These are phyloP conservation scores for Amylocystis lapponica DNA, from an alignment of 768 basidiomycete species.

Conservation along the genomic window DNA sequence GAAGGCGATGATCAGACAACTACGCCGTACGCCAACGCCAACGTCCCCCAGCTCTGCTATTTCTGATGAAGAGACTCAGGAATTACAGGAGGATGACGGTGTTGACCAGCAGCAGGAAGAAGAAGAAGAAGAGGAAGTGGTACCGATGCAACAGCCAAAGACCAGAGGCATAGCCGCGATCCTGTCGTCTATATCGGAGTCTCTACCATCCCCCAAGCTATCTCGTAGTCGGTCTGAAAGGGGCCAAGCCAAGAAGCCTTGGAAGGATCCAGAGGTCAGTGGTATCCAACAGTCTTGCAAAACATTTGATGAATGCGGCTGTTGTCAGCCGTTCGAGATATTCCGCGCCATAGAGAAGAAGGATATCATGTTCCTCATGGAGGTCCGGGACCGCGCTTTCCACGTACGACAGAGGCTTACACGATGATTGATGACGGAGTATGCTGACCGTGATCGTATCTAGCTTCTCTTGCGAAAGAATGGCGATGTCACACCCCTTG, in stretches of 20 bases:
- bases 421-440: too few relatives aligned
- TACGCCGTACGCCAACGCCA: constrained; percentile 1
- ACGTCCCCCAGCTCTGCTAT: constrained; percentile 2
- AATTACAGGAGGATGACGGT: neutral
- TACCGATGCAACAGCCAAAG: constrained; percentile 10
- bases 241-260: constrained; percentile 15
- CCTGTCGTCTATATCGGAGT: constrained; percentile 30
- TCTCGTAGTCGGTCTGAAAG: neutral
- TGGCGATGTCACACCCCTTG: constrained; percentile 81
- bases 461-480: constrained; percentile 80
- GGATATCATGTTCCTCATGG: constrained; percentile 79
- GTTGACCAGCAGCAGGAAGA: neutral
- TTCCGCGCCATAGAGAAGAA: constrained; percentile 81
- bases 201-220: constrained; percentile 23
- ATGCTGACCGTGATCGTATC: neutral
- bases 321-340: constrained; percentile 52
- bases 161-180: constrained; percentile 18
- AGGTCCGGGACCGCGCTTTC: constrained; percentile 75
- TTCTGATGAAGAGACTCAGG: too few relatives aligned
- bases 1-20: constrained; percentile 40
- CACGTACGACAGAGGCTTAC: constrained; percentile 44
- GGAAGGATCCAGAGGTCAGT: constrained; percentile 52
- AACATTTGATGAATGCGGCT: neutral
- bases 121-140: constrained; percentile 3
- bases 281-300: neutral